Evolutionary conservation across 1,139 yeast species (phyloP), one percentile per base, ranked within the genome.

Genomic region (Yamadazyma dendronema): DNA sequence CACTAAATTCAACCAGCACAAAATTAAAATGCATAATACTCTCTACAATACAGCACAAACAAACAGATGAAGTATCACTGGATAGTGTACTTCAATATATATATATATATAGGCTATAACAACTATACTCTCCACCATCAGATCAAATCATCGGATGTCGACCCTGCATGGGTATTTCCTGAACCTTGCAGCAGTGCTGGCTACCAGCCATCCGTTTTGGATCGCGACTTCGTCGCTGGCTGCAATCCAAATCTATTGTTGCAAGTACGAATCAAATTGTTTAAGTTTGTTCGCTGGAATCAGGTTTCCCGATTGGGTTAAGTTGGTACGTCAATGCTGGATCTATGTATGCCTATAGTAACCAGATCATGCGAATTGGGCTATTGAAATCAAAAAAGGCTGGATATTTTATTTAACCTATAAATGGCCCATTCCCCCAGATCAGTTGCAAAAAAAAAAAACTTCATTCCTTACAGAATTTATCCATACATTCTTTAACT

Each of bases 261-360:
- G 27, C 13, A 24, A 24, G 27, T 24, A 24, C 27, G 27, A 24
- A 24, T 24, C 27, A 24, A 12, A 24, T 24, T 24, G 27, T 24
- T 24, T 24, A 24, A 14, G 17, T 27, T 27, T 12, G 13, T 36
- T 31, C 35, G 50, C 50, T 46, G 50, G 51, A 46, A 47, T 47
- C 51, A 38, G n/a, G 28, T 38, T 33, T 21, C 48, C 40, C 26
- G 16, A 33, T 34, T 23, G 19, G 43, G 37, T 17, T 11, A 25
- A 23, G 10, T 19, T 16, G 28, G 17, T 13, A 25, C 21, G 10
- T 19, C 23, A 30, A 33, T 46, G 51, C 51, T 47, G 51, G 51
- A 47, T 47, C 51, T 40, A 31, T 5, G 22, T 19, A 9, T 19
- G 9, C 9, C 22, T 19, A 6, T 9, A 19, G 22, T 19, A 19